Conservation (phyloP, 345 rosid species). For the Lumnitzera racemosa region DNA sequence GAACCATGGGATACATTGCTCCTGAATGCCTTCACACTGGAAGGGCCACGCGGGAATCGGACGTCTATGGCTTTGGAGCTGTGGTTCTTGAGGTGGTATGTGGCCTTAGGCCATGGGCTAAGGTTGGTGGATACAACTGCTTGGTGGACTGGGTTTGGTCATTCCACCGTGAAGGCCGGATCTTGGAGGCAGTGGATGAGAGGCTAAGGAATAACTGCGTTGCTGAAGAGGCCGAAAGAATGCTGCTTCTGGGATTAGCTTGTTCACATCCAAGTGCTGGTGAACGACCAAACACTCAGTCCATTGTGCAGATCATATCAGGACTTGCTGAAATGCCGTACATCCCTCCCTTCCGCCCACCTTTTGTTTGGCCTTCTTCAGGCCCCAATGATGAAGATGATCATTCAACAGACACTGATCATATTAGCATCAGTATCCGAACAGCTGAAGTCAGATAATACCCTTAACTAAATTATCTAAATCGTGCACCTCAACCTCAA, state of each 20-base stretch:
- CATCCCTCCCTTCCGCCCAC: slow-evolving; percentile 35
- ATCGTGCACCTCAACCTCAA: no score
- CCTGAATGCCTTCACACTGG: slow-evolving; percentile 40
- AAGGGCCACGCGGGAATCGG: slow-evolving; percentile 36
- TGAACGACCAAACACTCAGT: slow-evolving; percentile 26
- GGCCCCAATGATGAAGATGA: neutral
- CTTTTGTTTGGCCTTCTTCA: slow-evolving; percentile 26
- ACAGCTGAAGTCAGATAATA: no score
- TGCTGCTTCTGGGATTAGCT: slow-evolving; percentile 34
- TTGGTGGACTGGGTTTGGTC: slow-evolving; percentile 43
- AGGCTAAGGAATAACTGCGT: slow-evolving; percentile 13
- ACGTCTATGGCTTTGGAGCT: slow-evolving; percentile 38
- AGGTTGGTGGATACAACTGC: slow-evolving; percentile 18
- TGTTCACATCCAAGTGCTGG: slow-evolving; percentile 34
- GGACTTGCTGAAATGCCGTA: slow-evolving; percentile 26
- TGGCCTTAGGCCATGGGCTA: slow-evolving; percentile 19
- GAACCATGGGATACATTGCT: slow-evolving; percentile 38
- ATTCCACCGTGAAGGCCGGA: slow-evolving; percentile 27
- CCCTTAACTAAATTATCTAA: no score
- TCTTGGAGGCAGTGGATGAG: slow-evolving; percentile 29
- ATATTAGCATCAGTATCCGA: neutral
- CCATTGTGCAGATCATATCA: slow-evolving; percentile 23
- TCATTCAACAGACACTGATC: neutral
- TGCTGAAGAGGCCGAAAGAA: slow-evolving; percentile 23
- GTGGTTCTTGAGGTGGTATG: slow-evolving; percentile 38